These are phyloP conservation scores for Schizochytrium sp. DNA, from an alignment of 108 stramenopile genomes.

Conservation along the genomic window DNA sequence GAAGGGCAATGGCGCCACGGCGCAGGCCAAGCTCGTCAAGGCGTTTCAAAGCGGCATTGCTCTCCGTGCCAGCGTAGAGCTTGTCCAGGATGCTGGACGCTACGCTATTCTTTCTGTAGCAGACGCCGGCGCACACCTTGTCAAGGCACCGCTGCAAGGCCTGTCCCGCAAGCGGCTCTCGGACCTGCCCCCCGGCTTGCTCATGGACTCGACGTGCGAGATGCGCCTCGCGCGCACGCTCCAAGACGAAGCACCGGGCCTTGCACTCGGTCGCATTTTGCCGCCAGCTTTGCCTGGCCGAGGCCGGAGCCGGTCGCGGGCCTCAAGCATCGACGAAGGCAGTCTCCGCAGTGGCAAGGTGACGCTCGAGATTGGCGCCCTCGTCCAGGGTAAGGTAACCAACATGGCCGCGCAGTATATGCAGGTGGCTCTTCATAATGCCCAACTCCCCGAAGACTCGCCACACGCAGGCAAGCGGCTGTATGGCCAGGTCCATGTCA, in stretches of 20 bases:
- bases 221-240: background rate
- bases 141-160: background rate
- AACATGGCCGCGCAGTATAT: background rate
- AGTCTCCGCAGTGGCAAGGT: background rate
- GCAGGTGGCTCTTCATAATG: background rate
- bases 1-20: background rate
- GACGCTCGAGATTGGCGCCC: background rate
- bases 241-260: background rate
- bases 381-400: background rate
- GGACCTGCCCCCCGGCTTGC: background rate
- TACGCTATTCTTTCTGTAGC: background rate
- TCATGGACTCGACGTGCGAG: background rate
- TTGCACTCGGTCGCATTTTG: background rate
- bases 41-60: background rate
- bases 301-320: background rate
- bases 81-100: background rate
- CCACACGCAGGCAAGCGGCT: background rate
- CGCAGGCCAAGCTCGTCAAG: background rate
- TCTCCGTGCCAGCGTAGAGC: background rate
- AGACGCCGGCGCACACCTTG: background rate
- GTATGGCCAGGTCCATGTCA: background rate
- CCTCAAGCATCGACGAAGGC: background rate
- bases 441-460: background rate
- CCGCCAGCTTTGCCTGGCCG: background rate
- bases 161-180: background rate